Evolutionary conservation across 2,329 filamentous ascomycete species (phyloP), one percentile per base, ranked within the genome.

Genomic region (Neophaeococcomyces mojaviensis): DNA sequence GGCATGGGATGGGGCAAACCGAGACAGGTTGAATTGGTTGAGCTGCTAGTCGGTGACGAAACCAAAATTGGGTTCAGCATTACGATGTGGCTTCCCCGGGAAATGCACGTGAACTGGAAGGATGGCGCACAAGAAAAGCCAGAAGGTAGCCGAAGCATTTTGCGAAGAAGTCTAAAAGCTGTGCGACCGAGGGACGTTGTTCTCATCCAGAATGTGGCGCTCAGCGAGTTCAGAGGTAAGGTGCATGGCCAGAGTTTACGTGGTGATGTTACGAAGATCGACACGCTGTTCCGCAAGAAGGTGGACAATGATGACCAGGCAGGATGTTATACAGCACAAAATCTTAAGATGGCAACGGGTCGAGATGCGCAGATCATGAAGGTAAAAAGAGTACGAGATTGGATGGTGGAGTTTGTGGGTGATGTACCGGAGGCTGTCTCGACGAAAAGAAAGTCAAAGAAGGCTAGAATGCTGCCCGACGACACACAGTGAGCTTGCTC

Each of bases 201-300:
- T 4, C 71, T 95, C 12, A 61, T 95, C 49, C 80, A 82, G 47
- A 88, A 90, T 56, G 81, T 95, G 5, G 88, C 84, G 1, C 70
- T 97, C 42, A 79, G 79, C 43, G 78, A 79, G 3, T 97, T 90
- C 61, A 76, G 76, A 42, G 78, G 79, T 38, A 82, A 77, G 56
- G 89, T 96, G 0, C 88, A 92, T 57, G 89, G 90, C 0, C 85
- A 94, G 62, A 92, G 84, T 58, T 67, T 96, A 51, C 78, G 84
- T 22, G 77, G 77, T 52, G 79, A 79, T 6, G 74, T 85, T 56
- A 89, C 86, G 3, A 79, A 75, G 50, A 68, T 90, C 20, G 74
- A 81, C 51, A 65, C 94, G 35, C 65, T 94, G 15, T 79, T 79
- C 56, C 73, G 79, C 18, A 67, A 70, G 46, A 71, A 66, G 49